These are phyloP conservation scores for Penicillium robsamsonii DNA, from an alignment of 495 filamentous ascomycete genomes.

Conservation along the genomic window DNA sequence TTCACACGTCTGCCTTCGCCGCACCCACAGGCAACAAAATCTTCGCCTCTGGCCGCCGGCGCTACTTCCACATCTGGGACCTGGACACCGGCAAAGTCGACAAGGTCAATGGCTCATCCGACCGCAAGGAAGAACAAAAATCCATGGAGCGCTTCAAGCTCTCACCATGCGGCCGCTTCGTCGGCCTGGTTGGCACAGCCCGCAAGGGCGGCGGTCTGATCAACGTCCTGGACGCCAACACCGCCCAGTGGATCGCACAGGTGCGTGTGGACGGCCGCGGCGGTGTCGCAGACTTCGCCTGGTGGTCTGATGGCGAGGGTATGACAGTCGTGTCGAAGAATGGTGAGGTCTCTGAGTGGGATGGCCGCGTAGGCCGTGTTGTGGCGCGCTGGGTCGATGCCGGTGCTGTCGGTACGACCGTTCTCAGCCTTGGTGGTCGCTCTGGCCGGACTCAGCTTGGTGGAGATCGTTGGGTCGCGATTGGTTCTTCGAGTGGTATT, in stretches of 20 bases:
- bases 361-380: conserved; percentile 59
- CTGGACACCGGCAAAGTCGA: conserved; percentile 74
- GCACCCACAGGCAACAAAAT: conserved; percentile 50
- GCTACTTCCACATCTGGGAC: conserved; percentile 95
- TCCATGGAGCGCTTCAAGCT: conserved; percentile 88
- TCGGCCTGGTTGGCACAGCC: conserved; percentile 73
- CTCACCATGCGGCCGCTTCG: conserved; percentile 79
- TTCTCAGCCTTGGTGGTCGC: conserved; percentile 70
- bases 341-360: conserved; percentile 93
- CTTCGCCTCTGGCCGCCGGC: conserved; percentile 79
- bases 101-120: conserved; percentile 69
- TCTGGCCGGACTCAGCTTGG: conserved; percentile 60
- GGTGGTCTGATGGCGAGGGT: conserved; percentile 82
- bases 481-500: conserved; percentile 81
- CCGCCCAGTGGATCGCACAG: conserved; percentile 83
- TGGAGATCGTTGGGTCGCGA: conserved; percentile 82
- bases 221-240: conserved; percentile 78
- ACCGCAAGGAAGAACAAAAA: conserved; percentile 75
- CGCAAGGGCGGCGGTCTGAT: conserved; percentile 83
- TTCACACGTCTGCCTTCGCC: conserved; percentile 77
- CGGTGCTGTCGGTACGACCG: conserved; percentile 81
- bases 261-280: conserved; percentile 78
- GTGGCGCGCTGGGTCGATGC: conserved; percentile 86
- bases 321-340: conserved; percentile 77
- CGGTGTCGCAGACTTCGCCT: conserved; percentile 83